Base-by-base conservation (phyloP, 805 yeast genomes). In the Metschnikowia sp. region DNA sequence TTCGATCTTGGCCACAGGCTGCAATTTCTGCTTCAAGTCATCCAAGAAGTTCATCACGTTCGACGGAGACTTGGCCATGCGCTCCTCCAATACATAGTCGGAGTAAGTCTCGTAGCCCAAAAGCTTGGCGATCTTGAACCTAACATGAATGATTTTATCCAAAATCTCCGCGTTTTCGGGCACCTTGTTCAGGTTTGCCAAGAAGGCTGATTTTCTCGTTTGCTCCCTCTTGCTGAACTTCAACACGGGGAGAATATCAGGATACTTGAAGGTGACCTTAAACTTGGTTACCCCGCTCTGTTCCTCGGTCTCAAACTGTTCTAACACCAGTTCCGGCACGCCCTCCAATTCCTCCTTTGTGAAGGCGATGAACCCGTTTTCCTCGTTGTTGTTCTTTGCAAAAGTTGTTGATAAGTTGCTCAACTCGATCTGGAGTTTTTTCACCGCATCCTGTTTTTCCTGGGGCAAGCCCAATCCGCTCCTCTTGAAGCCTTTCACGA, bases 211-310 rank as follows among this genome's bases (percentile, higher is more conserved):
- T 59, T 79, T 82, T 68, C 96, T 79, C 2, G 94, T 86, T 18
- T 76, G 77, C 37, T 82, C 75, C 52, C 67, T 68, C 47, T 75
- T 72, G 37, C 95, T 91, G 63, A 82, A 82, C 62, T 86, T 85
- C 64, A 86, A 65, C n/a, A 85, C 84, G 2, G 95, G 95, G 51
- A 84, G 70, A 40, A 84, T 64, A 60, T 88, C 96, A 1, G 96
- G 94, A 58, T 85, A 86, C 64, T 88, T 87, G 70, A 79, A 86
- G 2, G 94, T 84, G 74, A 88, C 84, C 60, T 84, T 84, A 51
- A 62, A 64, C 44, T 68, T 64, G 13, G 64, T 66, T 13, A 67
- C 74, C 19, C 71, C 79, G 19, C 68, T 73, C 18, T 69, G 75
- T 10, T 65, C 67, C 32, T 68, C 67, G 47, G 65, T 67, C 45